phyloP scores from a whole-genome alignment of 176 grass and related monocot species.

The Aegilops umbellulata region DNA sequence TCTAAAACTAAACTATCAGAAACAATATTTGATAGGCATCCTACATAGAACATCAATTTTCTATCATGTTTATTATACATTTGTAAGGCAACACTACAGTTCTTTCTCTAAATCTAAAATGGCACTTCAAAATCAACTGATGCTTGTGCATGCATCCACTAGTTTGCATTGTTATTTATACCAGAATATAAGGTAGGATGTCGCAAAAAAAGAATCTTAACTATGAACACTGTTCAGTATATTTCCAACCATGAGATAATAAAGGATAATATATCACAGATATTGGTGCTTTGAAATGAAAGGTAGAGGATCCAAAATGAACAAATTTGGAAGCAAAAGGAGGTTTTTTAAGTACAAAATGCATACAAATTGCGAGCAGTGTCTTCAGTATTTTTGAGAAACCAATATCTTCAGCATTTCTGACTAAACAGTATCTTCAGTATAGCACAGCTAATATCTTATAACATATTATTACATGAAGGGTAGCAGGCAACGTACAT shows the following conservation, averaged over 20 bases:
- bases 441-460: not conserved
- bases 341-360: not conserved
- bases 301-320: not conserved
- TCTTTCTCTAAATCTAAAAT: not conserved
- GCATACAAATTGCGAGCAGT: not conserved
- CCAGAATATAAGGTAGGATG: not conserved
- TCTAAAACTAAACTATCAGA: not conserved
- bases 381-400: not conserved
- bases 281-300: not conserved
- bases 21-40: not conserved
- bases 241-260: not conserved
- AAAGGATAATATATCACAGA: not conserved
- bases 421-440: not conserved
- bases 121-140: not conserved
- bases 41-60: not conserved
- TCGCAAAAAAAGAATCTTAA: not conserved
- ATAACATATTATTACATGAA: not conserved
- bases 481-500: constrained; percentile 54
- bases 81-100: not conserved
- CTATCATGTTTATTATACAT: not conserved
- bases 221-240: not conserved
- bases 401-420: not conserved
- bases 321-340: not conserved
- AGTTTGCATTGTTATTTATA: not conserved
- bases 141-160: not conserved